Percentiles rank a stretch among this genome's conserved stretches.
Conservation (phyloP, 2,329 filamentous ascomycete genomes). For the Pseudogymnoascus pannorum region DNA sequence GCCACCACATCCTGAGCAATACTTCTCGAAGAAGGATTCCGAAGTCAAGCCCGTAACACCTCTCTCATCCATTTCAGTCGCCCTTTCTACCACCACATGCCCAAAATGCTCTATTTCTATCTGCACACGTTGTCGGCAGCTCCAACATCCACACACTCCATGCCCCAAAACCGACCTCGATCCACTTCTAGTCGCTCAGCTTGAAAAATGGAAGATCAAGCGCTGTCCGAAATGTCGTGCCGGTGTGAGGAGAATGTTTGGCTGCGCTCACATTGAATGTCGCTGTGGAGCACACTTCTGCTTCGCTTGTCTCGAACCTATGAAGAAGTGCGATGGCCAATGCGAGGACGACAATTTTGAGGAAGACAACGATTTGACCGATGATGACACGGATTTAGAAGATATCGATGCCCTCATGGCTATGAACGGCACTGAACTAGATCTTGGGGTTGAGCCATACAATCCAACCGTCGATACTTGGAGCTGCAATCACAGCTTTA, state of each 20-base stretch:
- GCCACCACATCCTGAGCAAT: neutral
- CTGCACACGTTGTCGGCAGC: conserved; percentile 37
- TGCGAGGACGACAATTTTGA: conserved; percentile 19
- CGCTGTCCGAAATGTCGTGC: conserved; percentile 41
- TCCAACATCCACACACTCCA: conserved; percentile 30
- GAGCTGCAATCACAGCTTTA: conserved; percentile 16
- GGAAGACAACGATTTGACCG: conserved; percentile 20
- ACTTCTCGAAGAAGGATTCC: neutral
- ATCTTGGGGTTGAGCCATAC: conserved; percentile 27
- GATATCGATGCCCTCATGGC: conserved; percentile 24
- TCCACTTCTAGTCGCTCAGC: conserved; percentile 27
- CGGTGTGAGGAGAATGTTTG: conserved; percentile 41
- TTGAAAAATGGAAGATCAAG: conserved; percentile 40
- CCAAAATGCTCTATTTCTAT: conserved; percentile 36
- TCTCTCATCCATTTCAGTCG: neutral
- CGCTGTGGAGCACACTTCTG: conserved; percentile 44
- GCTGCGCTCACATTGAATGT: conserved; percentile 42
- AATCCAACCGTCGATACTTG: conserved; percentile 13
- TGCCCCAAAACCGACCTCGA: conserved; percentile 34
- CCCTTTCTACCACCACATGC: conserved; percentile 31
- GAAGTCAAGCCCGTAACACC: neutral
- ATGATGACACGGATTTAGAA: conserved; percentile 23
- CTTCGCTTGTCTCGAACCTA: conserved; percentile 35
- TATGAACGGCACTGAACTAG: conserved; percentile 29
- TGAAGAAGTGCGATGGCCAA: conserved; percentile 17